Conservation (phyloP, 768 basidiomycete species). For the Phaffia tasmanica region DNA sequence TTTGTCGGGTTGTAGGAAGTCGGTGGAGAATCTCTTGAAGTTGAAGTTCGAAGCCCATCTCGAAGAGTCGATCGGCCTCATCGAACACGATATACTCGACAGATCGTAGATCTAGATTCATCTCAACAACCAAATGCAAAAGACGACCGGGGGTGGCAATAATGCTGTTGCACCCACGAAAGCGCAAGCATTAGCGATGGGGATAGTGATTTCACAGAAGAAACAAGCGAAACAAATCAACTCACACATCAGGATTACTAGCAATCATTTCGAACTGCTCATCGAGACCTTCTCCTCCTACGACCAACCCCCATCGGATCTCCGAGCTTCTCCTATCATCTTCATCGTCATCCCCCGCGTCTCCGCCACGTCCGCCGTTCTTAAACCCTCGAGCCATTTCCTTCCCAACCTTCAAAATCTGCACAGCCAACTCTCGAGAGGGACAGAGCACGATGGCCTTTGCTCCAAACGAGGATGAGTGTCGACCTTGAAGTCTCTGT, state of each 20-base stretch:
- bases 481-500: slow-evolving; percentile 69
- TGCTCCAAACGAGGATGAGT: slow-evolving; percentile 67
- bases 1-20: slow-evolving; percentile 75
- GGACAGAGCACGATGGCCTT: slow-evolving; percentile 82
- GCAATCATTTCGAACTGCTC: slow-evolving; percentile 95
- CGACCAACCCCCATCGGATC: slow-evolving; percentile 83
- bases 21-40: slow-evolving; percentile 84
- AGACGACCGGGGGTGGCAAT: slow-evolving; percentile 96
- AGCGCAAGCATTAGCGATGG: slow-evolving; percentile 4
- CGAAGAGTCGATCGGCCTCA: slow-evolving; percentile 95
- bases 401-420: slow-evolving; percentile 88
- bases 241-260: slow-evolving; percentile 88
- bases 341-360: slow-evolving; percentile 42
- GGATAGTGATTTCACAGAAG: neutral
- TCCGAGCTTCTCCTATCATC: slow-evolving; percentile 49
- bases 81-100: slow-evolving; percentile 90
- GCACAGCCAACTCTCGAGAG: slow-evolving; percentile 84
- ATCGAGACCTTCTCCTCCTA: slow-evolving; percentile 89
- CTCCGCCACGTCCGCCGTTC: slow-evolving; percentile 56
- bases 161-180: slow-evolving; percentile 47
- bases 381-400: slow-evolving; percentile 78
- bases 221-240: slow-evolving; percentile 28
- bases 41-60: slow-evolving; percentile 91
- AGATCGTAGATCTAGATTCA: slow-evolving; percentile 80
- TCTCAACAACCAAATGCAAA: slow-evolving; percentile 91